Base-by-base conservation (phyloP, 192 early-diverging fungal genomes). In the Coemansia sp. region DNA sequence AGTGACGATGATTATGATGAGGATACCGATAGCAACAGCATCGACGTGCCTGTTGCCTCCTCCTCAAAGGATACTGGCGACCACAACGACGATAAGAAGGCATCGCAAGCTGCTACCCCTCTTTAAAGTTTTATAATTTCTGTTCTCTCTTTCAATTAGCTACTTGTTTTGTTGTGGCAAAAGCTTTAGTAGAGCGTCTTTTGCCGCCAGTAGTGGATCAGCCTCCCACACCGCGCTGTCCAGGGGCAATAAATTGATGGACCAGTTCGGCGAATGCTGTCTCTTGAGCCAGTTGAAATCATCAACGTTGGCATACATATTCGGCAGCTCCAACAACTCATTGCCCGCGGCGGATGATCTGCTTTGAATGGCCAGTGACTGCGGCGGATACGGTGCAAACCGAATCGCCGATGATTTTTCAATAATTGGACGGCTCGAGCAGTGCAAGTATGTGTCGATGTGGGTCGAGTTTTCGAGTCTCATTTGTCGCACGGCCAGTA, bases 201-300 rank as follows among this genome's bases (percentile, higher is more conserved):
- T n/a, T n/a, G n/a, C n/a, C n/a, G n/a, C n/a, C n/a, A n/a, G n/a
- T 25, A 25, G 7, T 6, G 20, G 1, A 25, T 25, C 9, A 13
- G 45, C 11, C 25, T 23, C 45, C 45, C 45, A 48, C 4, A 2
- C 45, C 8, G 22, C 2, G 22, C 23, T 48, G 45, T 6, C 20
- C 14, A 54, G 29, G 17, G 52, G 52, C 29, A 14, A 48, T 48
- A 23, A 4, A 15, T 33, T n/a, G 30, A 62, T 38, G 6, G 62
- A 62, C 92, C 92, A 94, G 72, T 94, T 87, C 15, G 92, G 92
- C 30, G 88, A 90, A 7, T 82, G 84, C 62, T 87, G 85, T 44
- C 91, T 82, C 40, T 79, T 83, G 25, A 95, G 72, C 94, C 94
- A 97, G 72, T 94, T 93, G 62, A 97, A 97, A 61, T 97, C 94